Percentiles rank a stretch among this genome's conserved stretches.
Evolutionary conservation across 768 basidiomycete genomes (phyloP).

Genomic region (Trichaptum fuscoviolaceum): DNA sequence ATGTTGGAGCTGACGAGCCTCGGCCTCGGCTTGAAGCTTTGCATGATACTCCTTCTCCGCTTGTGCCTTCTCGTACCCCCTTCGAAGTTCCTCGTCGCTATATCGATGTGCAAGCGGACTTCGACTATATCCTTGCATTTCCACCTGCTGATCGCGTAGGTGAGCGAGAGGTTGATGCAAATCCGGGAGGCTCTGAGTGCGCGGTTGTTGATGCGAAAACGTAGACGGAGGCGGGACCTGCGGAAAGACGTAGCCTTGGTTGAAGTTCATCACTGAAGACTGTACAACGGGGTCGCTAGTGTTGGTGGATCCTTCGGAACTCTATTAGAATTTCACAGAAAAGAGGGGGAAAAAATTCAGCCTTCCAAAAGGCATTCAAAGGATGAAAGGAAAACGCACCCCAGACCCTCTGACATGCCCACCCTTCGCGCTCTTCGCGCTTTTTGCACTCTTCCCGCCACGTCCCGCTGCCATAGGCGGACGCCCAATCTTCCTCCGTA

Average conservation of each 20-base stretch:
- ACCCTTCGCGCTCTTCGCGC: not conserved
- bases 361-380: too few species aligned
- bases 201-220: not conserved
- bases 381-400: not conserved
- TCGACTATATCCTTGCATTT: not conserved
- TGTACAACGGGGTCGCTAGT: not conserved
- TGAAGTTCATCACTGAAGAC: not conserved
- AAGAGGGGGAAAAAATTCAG: not conserved
- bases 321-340: not conserved
- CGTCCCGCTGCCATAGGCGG: too few species aligned
- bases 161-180: not conserved
- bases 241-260: not conserved
- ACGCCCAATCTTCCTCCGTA: not conserved
- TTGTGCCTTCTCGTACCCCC: not conserved
- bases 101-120: not conserved
- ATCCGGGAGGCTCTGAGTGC: not conserved
- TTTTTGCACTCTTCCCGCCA: not conserved
- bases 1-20: too few species aligned
- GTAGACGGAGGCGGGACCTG: not conserved
- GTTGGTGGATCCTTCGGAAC: not conserved
- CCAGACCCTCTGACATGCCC: not conserved
- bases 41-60: not conserved
- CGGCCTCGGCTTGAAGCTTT: too few species aligned
- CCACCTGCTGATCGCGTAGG: not conserved
- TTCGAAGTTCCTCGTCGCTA: not conserved